Evolutionary conservation across 1,139 yeast genomes (phyloP).

Genomic region (Debaryomycetaceae sp.): DNA sequence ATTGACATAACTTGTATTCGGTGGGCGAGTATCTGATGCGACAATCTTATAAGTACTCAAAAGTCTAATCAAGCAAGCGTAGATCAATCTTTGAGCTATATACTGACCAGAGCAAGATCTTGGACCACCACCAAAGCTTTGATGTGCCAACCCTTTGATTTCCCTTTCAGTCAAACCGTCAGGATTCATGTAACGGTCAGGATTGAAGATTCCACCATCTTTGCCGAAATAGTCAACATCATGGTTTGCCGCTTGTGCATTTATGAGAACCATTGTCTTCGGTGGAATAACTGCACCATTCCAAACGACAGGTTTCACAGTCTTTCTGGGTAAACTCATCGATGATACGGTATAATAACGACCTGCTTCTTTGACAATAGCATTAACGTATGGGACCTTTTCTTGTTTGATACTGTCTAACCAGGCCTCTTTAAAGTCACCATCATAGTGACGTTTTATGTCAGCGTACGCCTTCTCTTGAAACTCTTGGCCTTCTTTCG

Average conservation of each 20-base stretch:
- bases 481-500: constrained; percentile 4
- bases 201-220: constrained; percentile 4
- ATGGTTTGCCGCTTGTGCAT: constrained; percentile 6
- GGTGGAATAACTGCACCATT: constrained; percentile 5
- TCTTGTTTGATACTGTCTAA: constrained; percentile 2
- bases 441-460: constrained; percentile 3
- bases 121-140: constrained; percentile 6
- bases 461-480: constrained; percentile 5
- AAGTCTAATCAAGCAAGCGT: constrained; percentile 4
- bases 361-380: constrained; percentile 6
- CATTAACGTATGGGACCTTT: constrained; percentile 5
- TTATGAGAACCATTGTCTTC: constrained; percentile 5
- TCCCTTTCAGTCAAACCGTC: constrained; percentile 5
- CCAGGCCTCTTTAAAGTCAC: constrained; percentile 5
- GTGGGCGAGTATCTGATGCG: constrained; percentile 4
- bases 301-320: constrained; percentile 3
- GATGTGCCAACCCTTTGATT: constrained; percentile 6
- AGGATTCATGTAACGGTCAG: constrained; percentile 5
- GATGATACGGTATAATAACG: constrained; percentile 5
- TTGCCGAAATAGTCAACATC: constrained; percentile 4
- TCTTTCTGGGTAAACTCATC: constrained; percentile 6
- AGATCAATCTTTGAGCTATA: constrained; percentile 5
- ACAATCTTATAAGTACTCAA: constrained; percentile 3
- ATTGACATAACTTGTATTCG: constrained; percentile 5
- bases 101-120: constrained; percentile 7